Base-by-base conservation (phyloP, 2,329 filamentous ascomycete genomes). In the Colletotrichum incanum region DNA sequence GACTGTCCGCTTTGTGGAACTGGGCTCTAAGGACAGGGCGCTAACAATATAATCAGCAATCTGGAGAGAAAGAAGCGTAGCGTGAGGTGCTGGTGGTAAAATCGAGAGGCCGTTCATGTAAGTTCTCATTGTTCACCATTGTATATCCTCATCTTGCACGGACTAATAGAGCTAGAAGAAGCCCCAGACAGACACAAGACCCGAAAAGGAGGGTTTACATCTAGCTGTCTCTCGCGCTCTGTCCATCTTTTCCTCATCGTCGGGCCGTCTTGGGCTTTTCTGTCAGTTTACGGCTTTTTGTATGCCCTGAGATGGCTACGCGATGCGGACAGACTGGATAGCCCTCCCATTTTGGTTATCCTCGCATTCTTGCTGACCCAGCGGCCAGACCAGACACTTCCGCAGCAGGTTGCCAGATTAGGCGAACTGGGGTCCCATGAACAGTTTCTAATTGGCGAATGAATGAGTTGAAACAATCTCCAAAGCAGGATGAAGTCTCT, bases 401-500 rank as follows among this genome's bases (percentile, higher is more conserved):
- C 14, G 11, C 8, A 50, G 2, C 16, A 39, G 55, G 12, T 20
- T 72, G 58, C 69, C 69, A 43, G 23, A 63, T 52, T 14, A 23
- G 67, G 65, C 58, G 43, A 68, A 63, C 50, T 63, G 58, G 69
- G 45, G 41, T 63, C 31, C 0, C 7, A 37, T 23, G 2, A 0
- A 9, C 28, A 12, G 2, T 1, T 5, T 56, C 6, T 59, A 43
- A 68, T 72, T 72, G 69, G 69, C 9, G 52, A 43, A 31, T 0
- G 9, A 18, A 20, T 5, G 16, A 28, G 3, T 2, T 49, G 5
- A 4, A 9, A 23, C 12, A 12, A 18, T 28, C 5, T n/a, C 18
- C 11, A 34, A 28, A 45, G 43, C 49, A 43, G 49, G 63, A 62
- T 61, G 28, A 26, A 67, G 37, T 43, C n/a, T 62, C 58, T 18